Evolutionary conservation across 1,139 yeast genomes (phyloP).

Genomic region (Geotrichum restrictum): DNA sequence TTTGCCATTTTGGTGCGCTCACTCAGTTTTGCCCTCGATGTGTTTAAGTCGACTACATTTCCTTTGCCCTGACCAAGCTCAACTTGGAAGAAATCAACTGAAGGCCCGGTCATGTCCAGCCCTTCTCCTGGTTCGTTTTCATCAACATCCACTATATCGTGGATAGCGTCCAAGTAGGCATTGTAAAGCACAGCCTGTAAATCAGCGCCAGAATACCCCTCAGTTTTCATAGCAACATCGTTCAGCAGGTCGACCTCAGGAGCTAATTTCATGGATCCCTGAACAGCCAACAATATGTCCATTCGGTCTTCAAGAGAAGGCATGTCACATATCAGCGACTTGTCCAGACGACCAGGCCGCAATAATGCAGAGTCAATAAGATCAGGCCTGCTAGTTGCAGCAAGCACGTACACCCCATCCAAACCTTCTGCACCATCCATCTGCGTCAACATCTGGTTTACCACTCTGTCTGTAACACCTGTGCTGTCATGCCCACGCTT

Average conservation of each 20-base stretch:
- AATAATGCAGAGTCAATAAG: constrained; percentile 89
- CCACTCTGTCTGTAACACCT: constrained; percentile 96
- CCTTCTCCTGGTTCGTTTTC: constrained; percentile 33
- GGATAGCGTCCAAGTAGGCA: constrained; percentile 88
- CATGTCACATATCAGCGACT: constrained; percentile 84
- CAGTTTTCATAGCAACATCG: constrained; percentile 56
- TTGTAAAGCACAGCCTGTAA: constrained; percentile 88
- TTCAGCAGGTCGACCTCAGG: constrained; percentile 50
- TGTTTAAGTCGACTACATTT: constrained; percentile 1
- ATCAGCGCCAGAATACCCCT: constrained; percentile 92
- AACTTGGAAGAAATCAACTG: constrained; percentile 40
- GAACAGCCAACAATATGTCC: constrained; percentile 66
- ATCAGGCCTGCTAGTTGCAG: constrained; percentile 95
- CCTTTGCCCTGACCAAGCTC: constrained; percentile 23
- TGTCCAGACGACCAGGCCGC: constrained; percentile 94
- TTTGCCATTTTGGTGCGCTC: constrained; percentile 48
- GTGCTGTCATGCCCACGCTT: constrained; percentile 98
- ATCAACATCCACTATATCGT: constrained; percentile 54
- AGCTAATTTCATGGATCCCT: constrained; percentile 40
- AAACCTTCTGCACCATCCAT: constrained; percentile 99
- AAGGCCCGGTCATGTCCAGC: constrained; percentile 24
- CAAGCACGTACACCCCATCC: constrained; percentile 93
- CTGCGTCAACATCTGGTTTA: constrained; percentile 92
- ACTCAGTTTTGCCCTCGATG: constrained; percentile 37
- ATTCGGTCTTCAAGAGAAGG: constrained; percentile 68